A percentile compares a stretch with the other conserved stretches of the same genome.
Conservation (phyloP, 768 basidiomycete species). For the Collybia nuda region DNA sequence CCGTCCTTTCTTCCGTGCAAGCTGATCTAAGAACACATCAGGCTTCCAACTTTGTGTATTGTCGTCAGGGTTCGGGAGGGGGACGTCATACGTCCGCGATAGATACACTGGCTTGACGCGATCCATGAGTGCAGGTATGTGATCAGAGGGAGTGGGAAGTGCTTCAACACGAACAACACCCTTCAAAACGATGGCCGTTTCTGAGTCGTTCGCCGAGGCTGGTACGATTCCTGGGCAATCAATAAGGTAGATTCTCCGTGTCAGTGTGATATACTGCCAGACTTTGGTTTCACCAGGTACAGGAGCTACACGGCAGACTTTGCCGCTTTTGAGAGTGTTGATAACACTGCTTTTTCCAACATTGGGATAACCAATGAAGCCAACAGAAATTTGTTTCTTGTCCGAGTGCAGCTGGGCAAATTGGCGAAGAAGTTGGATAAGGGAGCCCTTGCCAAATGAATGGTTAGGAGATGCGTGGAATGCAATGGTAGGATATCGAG, state of each 20-base stretch:
- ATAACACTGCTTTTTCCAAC: constrained; percentile 98
- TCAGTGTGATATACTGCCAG: constrained; percentile 99
- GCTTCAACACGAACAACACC: constrained; percentile 97
- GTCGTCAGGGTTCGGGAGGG: constrained; percentile 59
- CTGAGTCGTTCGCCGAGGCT: constrained; percentile 85
- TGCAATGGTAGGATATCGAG: constrained; percentile 93
- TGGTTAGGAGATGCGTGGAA: constrained; percentile 99
- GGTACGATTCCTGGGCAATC: constrained; percentile 99
- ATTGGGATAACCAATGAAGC: constrained; percentile 97
- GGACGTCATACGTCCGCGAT: constrained; percentile 77
- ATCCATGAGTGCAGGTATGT: constrained; percentile 83
- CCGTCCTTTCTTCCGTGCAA: constrained; percentile 91
- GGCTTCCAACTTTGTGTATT: constrained; percentile 60
- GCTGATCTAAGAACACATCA: constrained; percentile 76
- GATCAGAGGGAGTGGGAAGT: constrained; percentile 87
- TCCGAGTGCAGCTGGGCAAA: constrained; percentile 97
- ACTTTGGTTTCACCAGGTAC: constrained; percentile 98
- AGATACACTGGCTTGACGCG: constrained; percentile 95
- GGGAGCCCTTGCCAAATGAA: constrained; percentile 97
- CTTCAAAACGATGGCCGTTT: constrained; percentile 91
- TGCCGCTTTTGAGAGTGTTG: constrained; percentile 97
- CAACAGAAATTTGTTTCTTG: constrained; percentile 99
- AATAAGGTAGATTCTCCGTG: constrained; percentile 95
- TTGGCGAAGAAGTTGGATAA: constrained; percentile 95
- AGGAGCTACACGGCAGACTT: constrained; percentile 95